Base-by-base conservation (phyloP, 2,329 filamentous ascomycete species). In the Curvularia verruculosa region DNA sequence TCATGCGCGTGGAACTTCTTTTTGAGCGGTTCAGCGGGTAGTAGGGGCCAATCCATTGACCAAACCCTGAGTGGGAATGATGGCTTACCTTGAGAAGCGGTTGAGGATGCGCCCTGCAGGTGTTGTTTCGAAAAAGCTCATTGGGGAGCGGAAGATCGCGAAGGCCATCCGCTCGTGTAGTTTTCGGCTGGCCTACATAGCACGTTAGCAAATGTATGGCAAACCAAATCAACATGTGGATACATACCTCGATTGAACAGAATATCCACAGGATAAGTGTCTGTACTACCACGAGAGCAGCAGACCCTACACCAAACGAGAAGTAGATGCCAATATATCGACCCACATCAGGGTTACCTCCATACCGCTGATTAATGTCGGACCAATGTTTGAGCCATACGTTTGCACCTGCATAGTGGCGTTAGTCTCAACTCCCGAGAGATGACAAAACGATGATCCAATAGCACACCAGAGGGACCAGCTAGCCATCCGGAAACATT, bases 91-190 rank as follows among this genome's bases (percentile, higher is more conserved):
- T 15, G 94, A 98, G 77, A 99, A 99, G 52, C 95, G 86, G 76
- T 99, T 99, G 58, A 99, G 82, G 69, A 99, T 97, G 55, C 96
- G 88, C n/a, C 95, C 95, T 61, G 93, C 89, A 2, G 95, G 95
- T 1, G 95, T 99, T 0, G 93, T 96, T 75, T 99, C 96, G 68
- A 99, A 99, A 80, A 99, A 99, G 68, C 88, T 95, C 95, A 99
- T 99, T 52, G 95, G 96, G 36, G 92, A 96, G 65, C 95, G 86
- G 84, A 99, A 99, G 68, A 98, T 97, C 18, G 95, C 92, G 69
- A 90, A 95, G 41, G 94, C 94, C 95, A 99, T 98, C 63, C 91
- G 85, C 79, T 98, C 95, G 75, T 99, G 95, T 54, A 99, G 84
- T 80, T 98, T 99, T 61, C 95, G 87, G 19, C 94, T 97, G 49